Evolutionary conservation across 192 early-diverging fungal genomes (phyloP).

Genomic region (Spizellomyces punctatus): DNA sequence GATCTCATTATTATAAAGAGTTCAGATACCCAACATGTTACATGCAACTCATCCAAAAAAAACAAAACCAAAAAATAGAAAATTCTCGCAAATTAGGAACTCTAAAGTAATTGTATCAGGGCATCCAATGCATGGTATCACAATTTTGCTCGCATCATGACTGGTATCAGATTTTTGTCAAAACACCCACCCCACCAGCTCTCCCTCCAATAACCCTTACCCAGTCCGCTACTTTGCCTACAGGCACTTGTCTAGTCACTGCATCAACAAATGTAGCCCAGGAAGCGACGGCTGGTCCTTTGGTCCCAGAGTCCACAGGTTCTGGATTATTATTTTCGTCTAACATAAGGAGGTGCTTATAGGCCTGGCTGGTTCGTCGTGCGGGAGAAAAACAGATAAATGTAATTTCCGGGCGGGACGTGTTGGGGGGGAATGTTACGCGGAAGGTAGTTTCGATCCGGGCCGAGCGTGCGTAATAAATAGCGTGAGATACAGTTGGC

Average conservation of each 20-base stretch:
- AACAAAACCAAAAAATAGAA: too few relatives aligned
- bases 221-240: not conserved
- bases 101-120: too few relatives aligned
- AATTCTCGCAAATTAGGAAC: too few relatives aligned
- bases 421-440: not conserved
- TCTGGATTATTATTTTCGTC: not conserved
- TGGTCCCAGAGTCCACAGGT: not conserved
- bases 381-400: not conserved
- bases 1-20: too few relatives aligned
- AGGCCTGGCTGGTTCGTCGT: not conserved
- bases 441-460: not conserved
- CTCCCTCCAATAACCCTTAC: not conserved
- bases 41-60: too few relatives aligned
- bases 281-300: not conserved
- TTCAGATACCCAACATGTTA: too few relatives aligned
- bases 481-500: not conserved
- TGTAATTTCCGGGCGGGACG: not conserved
- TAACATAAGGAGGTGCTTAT: not conserved
- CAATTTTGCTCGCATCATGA: too few relatives aligned
- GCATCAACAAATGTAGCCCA: constrained; percentile 2
- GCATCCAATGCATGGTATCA: too few relatives aligned
- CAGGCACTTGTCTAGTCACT: not conserved
- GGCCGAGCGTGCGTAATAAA: not conserved
- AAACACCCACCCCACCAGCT: not conserved
- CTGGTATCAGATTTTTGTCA: too few relatives aligned